These are phyloP conservation scores for Aspergillus steynii DNA, from an alignment of 495 filamentous ascomycete genomes.

Conservation along the genomic window DNA sequence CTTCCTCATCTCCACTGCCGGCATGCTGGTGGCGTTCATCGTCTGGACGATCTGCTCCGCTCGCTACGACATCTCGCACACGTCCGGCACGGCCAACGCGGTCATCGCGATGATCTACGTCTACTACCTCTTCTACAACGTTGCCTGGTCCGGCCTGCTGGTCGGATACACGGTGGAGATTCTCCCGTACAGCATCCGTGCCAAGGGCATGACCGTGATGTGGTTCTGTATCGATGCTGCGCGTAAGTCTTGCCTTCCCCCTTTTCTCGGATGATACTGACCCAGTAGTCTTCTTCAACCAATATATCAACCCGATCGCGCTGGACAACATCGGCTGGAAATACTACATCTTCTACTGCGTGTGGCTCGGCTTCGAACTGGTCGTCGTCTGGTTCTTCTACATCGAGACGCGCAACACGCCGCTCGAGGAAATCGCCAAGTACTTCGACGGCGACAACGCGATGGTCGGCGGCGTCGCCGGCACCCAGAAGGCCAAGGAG, in stretches of 20 bases:
- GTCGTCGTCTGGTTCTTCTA: constrained; percentile 64
- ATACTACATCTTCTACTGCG: constrained; percentile 64
- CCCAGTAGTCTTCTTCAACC: constrained; percentile 51
- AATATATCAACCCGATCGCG: constrained; percentile 61
- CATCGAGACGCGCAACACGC: constrained; percentile 63
- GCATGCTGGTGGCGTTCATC: constrained; percentile 60
- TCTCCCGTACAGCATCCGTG: constrained; percentile 65
- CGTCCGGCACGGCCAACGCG: constrained; percentile 45
- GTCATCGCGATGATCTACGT: constrained; percentile 62
- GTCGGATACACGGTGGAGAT: constrained; percentile 69
- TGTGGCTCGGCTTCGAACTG: constrained; percentile 60
- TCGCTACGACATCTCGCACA: constrained; percentile 47
- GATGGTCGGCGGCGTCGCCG: constrained; percentile 43
- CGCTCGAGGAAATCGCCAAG: constrained; percentile 64
- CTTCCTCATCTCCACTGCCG: constrained; percentile 57
- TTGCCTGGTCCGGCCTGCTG: constrained; percentile 62
- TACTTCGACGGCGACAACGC: constrained; percentile 61
- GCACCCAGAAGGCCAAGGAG: constrained; percentile 27
- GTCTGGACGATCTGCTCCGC: constrained; percentile 61
- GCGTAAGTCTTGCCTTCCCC: constrained; percentile 11
- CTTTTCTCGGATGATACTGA: constrained; percentile 23
- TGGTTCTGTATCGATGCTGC: constrained; percentile 57
- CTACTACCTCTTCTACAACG: constrained; percentile 58
- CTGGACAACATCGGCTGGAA: constrained; percentile 59
- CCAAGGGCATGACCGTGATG: constrained; percentile 70